Conservation (phyloP, 768 basidiomycete genomes). For the Agaricus sinodeliciosus region DNA sequence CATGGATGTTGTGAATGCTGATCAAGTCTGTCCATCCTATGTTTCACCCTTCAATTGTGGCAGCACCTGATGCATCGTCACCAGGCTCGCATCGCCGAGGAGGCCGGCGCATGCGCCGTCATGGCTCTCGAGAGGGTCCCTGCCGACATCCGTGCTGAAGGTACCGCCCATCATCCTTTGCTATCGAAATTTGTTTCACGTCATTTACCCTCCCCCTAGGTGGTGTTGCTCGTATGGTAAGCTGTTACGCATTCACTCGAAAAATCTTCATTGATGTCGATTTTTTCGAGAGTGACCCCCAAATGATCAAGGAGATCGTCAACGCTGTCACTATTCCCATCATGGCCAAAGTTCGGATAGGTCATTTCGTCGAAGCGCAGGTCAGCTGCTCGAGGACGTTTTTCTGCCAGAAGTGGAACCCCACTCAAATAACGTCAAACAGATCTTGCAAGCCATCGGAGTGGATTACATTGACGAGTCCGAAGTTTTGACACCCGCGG, state of each 20-base stretch:
- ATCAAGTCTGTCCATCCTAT: slow-evolving; percentile 30
- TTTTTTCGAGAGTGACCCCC: slow-evolving; percentile 75
- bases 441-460: slow-evolving; percentile 92
- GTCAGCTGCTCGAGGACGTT: slow-evolving; percentile 28
- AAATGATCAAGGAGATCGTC: slow-evolving; percentile 95
- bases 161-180: slow-evolving; percentile 15
- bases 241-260: slow-evolving; percentile 15
- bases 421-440: background rate
- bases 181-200: background rate
- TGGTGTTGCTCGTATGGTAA: slow-evolving; percentile 94
- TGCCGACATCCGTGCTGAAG: slow-evolving; percentile 86
- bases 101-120: slow-evolving; percentile 95
- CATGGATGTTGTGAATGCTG: slow-evolving; percentile 91
- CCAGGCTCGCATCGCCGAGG: slow-evolving; percentile 93
- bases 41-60: background rate
- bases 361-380: slow-evolving; percentile 96
- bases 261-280: slow-evolving; percentile 11
- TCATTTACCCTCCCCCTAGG: slow-evolving; percentile 32
- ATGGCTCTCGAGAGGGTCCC: slow-evolving; percentile 97
- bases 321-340: slow-evolving; percentile 95
- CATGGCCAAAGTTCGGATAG: slow-evolving; percentile 95
- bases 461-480: slow-evolving; percentile 97
- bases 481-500: slow-evolving; percentile 92
- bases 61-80: slow-evolving; percentile 13
- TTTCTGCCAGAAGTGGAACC: slow-evolving; percentile 2